Evolutionary conservation across 768 basidiomycete genomes (phyloP), one percentile per base, ranked within the genome.

Genomic region (Pleurotus tuoliensis): DNA sequence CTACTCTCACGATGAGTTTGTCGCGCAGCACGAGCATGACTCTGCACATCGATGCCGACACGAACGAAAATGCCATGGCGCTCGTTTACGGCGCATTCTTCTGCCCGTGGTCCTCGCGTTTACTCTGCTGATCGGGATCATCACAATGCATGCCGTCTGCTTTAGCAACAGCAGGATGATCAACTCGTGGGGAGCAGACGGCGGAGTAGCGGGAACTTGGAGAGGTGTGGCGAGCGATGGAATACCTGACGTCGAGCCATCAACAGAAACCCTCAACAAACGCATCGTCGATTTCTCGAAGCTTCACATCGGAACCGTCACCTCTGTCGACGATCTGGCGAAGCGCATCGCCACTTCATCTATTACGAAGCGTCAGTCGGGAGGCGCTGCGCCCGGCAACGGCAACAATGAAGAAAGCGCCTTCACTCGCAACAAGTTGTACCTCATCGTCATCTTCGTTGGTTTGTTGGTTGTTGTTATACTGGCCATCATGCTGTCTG

Each of bases 381-480:
- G 30, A 8, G 48, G 48, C n/a, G 27, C 48, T 6, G 30, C 30
- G 30, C 48, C 48, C 5, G 15, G 11, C 4, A 47, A 47, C 27
- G 48, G 48, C 27, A 27, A 6, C 12, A 34, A 53, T 39, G 38
- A 41, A 15, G 51, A 53, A 22, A 41, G 51, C 11, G 16, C 51
- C 5, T 53, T 53, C 39, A 41, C 39, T 16, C 39, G 39, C 12
- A 39, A 30, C 20, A 53, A 53, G 39, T 18, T 82, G 15, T 87
- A 86, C 62, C 73, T 87, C 25, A 83, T 87, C 37, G 70, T 87
- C 37, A 62, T 86, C n/a, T 82, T 87, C 64, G 83, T 87, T 8
- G 86, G 86, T 2, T 66, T 87, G 3, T 61, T 82, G 39, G 66
- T 87, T 0, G 81, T 86, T 0, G 27, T 87, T 5, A 63, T 84